phyloP scores from a whole-genome alignment of 2,329 filamentous ascomycete genomes.

The Myriangium duriaei region DNA sequence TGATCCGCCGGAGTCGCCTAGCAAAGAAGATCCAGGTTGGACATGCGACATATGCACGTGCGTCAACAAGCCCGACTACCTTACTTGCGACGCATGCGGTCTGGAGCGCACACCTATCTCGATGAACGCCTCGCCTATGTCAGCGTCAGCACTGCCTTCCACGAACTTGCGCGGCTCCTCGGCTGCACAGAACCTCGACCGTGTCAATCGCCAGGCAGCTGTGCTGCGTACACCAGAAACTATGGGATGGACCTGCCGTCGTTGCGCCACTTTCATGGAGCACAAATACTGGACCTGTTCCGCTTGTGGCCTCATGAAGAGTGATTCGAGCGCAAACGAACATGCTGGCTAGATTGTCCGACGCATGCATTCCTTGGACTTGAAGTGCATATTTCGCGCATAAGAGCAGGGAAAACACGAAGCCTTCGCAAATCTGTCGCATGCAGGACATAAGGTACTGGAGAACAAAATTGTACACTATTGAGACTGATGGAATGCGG shows the following conservation, averaged over 20 bases:
- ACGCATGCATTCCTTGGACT: too few relatives aligned
- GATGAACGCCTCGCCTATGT: conserved; percentile 14
- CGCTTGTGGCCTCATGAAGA: conserved; percentile 47
- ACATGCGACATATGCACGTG: conserved; percentile 50
- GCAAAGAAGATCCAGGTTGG: conserved; percentile 32
- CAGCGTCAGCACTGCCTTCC: neutral
- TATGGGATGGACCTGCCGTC: conserved; percentile 46
- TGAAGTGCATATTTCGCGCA: too few relatives aligned
- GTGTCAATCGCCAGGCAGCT: conserved; percentile 9
- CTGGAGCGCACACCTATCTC: conserved; percentile 39
- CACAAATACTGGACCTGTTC: conserved; percentile 53
- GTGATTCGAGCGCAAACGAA: conserved; percentile 11
- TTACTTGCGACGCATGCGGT: conserved; percentile 49
- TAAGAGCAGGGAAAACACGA: too few relatives aligned
- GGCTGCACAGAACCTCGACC: conserved; percentile 8
- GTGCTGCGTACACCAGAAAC: conserved; percentile 29
- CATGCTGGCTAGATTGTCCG: too few relatives aligned
- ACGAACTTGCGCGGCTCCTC: conserved; percentile 1
- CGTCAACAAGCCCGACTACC: conserved; percentile 45
- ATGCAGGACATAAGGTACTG: too few relatives aligned
- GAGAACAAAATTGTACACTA: too few relatives aligned
- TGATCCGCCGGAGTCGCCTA: conserved; percentile 15
- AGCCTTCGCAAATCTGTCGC: too few relatives aligned
- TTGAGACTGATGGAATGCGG: too few relatives aligned
- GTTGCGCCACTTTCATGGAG: conserved; percentile 52